Evolutionary conservation across 2,329 filamentous ascomycete species (phyloP).

Genomic region (Bipolaris gigantea): DNA sequence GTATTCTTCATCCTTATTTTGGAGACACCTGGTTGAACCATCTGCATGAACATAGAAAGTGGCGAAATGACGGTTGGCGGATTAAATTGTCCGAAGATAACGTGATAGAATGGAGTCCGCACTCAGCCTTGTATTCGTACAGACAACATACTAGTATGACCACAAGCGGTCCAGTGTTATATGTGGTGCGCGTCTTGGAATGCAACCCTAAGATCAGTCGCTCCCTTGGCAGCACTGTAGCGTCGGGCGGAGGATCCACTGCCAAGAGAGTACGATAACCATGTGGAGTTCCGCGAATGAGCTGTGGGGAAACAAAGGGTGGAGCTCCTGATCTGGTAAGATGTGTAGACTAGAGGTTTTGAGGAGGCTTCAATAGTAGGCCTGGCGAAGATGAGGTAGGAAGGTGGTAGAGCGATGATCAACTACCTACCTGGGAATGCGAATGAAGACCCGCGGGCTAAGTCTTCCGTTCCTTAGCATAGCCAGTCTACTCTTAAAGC

Average conservation of each 20-base stretch:
- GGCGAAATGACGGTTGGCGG: constrained; percentile 17
- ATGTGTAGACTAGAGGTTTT: constrained; percentile 1
- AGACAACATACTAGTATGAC: too few relatives aligned
- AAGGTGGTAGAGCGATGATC: not conserved
- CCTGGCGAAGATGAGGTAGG: constrained; percentile 1
- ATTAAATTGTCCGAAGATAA: constrained; percentile 9
- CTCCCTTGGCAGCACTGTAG: constrained; percentile 10
- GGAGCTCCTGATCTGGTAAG: constrained; percentile 2
- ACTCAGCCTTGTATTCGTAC: constrained; percentile 16
- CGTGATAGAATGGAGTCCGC: constrained; percentile 1
- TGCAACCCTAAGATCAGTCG: constrained; percentile 5
- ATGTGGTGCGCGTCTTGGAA: not conserved
- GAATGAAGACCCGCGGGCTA: not conserved
- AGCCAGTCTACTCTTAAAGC: constrained; percentile 1
- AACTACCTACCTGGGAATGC: constrained; percentile 7
- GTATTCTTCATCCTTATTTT: too few relatives aligned
- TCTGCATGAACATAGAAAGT: not conserved
- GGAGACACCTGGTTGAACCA: too few relatives aligned
- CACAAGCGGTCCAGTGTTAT: not conserved
- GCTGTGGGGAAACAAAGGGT: not conserved
- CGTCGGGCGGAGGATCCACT: constrained; percentile 7
- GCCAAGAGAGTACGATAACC: constrained; percentile 10
- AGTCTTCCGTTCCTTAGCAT: constrained; percentile 6
- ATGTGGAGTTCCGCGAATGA: constrained; percentile 22
- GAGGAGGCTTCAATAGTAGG: constrained; percentile 3